Evolutionary conservation across 495 filamentous ascomycete species (phyloP).

Genomic region (Lasiosphaeriaceae sp.): DNA sequence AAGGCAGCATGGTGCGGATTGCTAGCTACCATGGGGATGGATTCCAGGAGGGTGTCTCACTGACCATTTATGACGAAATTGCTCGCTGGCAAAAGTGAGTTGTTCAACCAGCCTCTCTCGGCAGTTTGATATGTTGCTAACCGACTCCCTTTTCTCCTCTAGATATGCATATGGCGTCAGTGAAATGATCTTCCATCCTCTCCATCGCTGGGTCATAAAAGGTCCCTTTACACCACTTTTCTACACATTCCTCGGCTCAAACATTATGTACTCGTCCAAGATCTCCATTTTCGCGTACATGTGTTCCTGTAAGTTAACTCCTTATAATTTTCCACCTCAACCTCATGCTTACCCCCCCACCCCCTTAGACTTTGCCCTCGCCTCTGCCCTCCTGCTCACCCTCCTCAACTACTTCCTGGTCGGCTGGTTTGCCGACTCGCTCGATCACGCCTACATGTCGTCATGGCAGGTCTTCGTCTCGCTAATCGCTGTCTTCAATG

Average conservation of each 20-base stretch:
- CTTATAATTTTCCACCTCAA: neutral
- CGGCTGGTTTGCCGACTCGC: conserved; percentile 61
- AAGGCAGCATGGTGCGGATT: conserved; percentile 63
- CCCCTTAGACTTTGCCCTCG: conserved; percentile 59
- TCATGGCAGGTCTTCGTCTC: conserved; percentile 68
- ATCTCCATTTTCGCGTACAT: conserved; percentile 74
- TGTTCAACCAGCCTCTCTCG: neutral
- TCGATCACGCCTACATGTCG: conserved; percentile 65
- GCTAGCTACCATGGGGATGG: conserved; percentile 64
- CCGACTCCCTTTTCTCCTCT: too few relatives aligned
- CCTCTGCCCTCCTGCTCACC: conserved; percentile 67
- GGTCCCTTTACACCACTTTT: conserved; percentile 70
- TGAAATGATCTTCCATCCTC: conserved; percentile 69
- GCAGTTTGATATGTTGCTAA: neutral
- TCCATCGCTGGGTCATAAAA: conserved; percentile 54
- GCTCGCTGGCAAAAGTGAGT: conserved; percentile 65
- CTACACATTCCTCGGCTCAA: conserved; percentile 56
- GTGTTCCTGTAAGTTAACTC: conserved; percentile 49
- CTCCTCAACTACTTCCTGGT: conserved; percentile 68
- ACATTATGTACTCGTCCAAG: conserved; percentile 68
- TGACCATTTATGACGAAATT: conserved; percentile 76
- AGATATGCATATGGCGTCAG: conserved; percentile 71
- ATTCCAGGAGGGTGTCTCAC: conserved; percentile 74
- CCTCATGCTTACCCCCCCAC: neutral
- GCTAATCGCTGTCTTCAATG: conserved; percentile 62